phyloP scores from a whole-genome alignment of 768 basidiomycete species.

The Phylloporus rhodoxanthus region DNA sequence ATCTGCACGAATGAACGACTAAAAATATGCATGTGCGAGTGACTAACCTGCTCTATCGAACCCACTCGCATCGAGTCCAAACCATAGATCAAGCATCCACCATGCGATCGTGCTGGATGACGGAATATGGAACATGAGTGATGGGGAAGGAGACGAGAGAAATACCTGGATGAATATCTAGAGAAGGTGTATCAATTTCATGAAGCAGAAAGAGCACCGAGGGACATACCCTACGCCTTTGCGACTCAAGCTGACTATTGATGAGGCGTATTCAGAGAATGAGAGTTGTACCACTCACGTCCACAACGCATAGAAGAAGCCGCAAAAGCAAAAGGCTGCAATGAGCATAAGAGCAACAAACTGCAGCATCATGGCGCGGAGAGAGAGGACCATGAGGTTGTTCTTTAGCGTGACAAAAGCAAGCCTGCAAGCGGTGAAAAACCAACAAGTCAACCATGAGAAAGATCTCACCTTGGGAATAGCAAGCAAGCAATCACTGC shows the following conservation, averaged over 20 bases:
- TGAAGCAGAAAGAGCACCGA: background rate
- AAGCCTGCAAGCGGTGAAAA: constrained; percentile 43
- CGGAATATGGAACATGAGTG: constrained; percentile 1
- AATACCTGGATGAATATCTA: constrained; percentile 34
- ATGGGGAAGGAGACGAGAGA: background rate
- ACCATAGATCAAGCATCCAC: constrained; percentile 94
- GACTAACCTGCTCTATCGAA: constrained; percentile 75
- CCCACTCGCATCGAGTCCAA: constrained; percentile 91
- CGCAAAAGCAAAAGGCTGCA: constrained; percentile 85
- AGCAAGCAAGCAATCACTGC: constrained; percentile 86
- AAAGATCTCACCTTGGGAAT: constrained; percentile 66
- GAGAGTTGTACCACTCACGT: constrained; percentile 52
- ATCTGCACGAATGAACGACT: constrained; percentile 32
- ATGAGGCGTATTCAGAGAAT: constrained; percentile 6
- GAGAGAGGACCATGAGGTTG: constrained; percentile 72
- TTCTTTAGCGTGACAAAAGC: constrained; percentile 87
- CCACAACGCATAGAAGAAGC: constrained; percentile 90
- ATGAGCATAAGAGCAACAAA: constrained; percentile 80
- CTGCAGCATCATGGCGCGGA: constrained; percentile 90
- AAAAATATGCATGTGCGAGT: background rate
- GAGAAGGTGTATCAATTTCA: constrained; percentile 13
- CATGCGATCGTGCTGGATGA: constrained; percentile 61
- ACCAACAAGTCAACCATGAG: background rate
- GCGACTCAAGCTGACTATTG: constrained; percentile 47
- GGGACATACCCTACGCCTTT: constrained; percentile 49